Evolutionary conservation across 257 asterid species (phyloP).

Genomic region (Nicotiana obtusifolia): DNA sequence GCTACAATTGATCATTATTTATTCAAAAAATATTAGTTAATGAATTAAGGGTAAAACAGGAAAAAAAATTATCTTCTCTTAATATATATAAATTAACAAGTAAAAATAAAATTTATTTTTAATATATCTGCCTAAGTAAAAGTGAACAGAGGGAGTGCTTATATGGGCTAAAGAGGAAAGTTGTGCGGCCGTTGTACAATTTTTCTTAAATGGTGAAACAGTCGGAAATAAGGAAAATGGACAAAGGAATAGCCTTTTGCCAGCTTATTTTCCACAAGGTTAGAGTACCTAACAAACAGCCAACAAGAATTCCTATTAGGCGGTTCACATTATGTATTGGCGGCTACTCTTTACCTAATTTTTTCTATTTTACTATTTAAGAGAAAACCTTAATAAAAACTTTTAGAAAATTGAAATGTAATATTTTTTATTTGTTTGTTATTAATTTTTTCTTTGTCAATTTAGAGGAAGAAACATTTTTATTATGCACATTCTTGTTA

Average conservation of each 20-base stretch:
- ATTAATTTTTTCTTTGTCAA: not conserved
- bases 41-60: no score
- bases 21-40: no score
- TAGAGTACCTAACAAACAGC: not conserved
- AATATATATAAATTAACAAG: no score
- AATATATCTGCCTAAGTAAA: no score
- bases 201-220: no score
- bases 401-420: not conserved
- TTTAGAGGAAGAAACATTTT: not conserved
- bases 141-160: no score
- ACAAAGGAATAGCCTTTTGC: not conserved
- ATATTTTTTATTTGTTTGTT: not conserved
- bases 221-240: no score
- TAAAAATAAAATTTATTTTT: no score
- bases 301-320: not conserved
- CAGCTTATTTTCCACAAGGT: not conserved
- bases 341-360: not conserved
- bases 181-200: no score
- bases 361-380: not conserved
- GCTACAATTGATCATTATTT: no score
- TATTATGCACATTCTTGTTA: not conserved
- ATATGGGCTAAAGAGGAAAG: not conserved
- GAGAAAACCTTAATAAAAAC: not conserved
- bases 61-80: no score
- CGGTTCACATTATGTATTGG: not conserved